Percentiles rank a stretch among this genome's conserved stretches.
Conservation (phyloP, 2,329 filamentous ascomycete genomes). For the Calonectria pseudoreteaudii region DNA sequence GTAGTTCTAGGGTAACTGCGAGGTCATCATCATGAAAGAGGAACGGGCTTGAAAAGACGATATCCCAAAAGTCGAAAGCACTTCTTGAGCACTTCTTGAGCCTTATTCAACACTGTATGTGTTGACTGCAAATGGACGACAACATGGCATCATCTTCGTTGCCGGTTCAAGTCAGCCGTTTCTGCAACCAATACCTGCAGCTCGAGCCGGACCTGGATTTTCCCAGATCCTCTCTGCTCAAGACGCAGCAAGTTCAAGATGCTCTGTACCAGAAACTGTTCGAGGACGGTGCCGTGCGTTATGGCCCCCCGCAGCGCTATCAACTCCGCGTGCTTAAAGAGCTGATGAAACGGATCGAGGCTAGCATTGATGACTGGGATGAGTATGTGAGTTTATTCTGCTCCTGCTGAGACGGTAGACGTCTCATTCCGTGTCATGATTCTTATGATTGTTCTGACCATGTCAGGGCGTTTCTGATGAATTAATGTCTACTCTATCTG, state of each 20-base stretch:
- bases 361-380: conserved; percentile 83
- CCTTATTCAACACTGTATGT: neutral
- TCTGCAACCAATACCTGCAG: conserved; percentile 84
- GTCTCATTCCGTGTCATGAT: neutral
- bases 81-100: neutral
- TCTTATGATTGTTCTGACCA: conserved; percentile 33
- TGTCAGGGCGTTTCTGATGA: conserved; percentile 84
- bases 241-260: conserved; percentile 71
- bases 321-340: conserved; percentile 79
- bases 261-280: conserved; percentile 77
- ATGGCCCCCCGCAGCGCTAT: conserved; percentile 76
- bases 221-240: conserved; percentile 70
- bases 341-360: conserved; percentile 77
- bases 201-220: conserved; percentile 74
- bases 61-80: neutral
- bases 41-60: neutral
- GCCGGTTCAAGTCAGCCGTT: conserved; percentile 55
- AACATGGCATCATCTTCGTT: conserved; percentile 31
- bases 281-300: conserved; percentile 63
- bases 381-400: conserved; percentile 77
- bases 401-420: neutral
- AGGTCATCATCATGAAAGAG: conserved; percentile 26
- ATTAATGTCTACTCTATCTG: conserved; percentile 77
- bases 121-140: neutral
- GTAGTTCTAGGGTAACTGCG: conserved; percentile 19